Evolutionary conservation across 2,329 filamentous ascomycete species (phyloP).

Genomic region (Cercospora beticola): DNA sequence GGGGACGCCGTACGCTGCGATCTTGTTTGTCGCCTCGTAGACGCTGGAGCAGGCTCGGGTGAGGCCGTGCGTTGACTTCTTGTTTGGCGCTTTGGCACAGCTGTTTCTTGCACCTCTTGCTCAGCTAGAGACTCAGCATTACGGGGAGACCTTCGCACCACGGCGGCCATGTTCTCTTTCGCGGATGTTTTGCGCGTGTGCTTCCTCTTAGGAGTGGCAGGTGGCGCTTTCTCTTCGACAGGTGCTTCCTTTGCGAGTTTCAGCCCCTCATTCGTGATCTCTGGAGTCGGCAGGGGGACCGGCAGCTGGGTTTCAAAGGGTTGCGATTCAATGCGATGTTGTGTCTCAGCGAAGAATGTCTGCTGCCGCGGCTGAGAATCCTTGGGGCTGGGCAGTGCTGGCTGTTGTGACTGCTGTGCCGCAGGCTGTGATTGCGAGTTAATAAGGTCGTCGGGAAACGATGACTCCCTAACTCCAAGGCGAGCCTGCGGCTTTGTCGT

Average conservation of each 20-base stretch:
- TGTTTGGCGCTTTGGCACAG: neutral
- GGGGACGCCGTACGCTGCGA: conserved; percentile 2
- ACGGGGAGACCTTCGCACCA: conserved; percentile 19
- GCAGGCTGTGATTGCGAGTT: neutral
- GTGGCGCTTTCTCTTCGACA: neutral
- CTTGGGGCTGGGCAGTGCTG: conserved; percentile 21
- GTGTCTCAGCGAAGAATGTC: conserved; percentile 8
- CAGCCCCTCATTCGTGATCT: conserved; percentile 33
- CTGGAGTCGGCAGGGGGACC: conserved; percentile 36
- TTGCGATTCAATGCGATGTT: conserved; percentile 12
- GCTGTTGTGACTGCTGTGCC: conserved; percentile 5
- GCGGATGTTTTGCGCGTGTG: conserved; percentile 10
- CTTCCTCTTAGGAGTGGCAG: conserved; percentile 9
- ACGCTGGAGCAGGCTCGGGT: neutral
- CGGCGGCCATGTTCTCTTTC: conserved; percentile 11
- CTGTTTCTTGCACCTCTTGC: neutral
- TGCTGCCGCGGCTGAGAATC: conserved; percentile 20
- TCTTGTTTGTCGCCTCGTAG: neutral
- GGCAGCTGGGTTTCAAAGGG: conserved; percentile 11
- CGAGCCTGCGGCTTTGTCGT: neutral
- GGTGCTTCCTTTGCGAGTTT: conserved; percentile 9
- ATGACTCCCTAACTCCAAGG: neutral
- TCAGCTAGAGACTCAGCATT: conserved; percentile 3
- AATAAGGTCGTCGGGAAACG: neutral
- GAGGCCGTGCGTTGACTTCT: conserved; percentile 10